Conservation (phyloP, 2,329 filamentous ascomycete species). For the Epichloe coenophiala region DNA sequence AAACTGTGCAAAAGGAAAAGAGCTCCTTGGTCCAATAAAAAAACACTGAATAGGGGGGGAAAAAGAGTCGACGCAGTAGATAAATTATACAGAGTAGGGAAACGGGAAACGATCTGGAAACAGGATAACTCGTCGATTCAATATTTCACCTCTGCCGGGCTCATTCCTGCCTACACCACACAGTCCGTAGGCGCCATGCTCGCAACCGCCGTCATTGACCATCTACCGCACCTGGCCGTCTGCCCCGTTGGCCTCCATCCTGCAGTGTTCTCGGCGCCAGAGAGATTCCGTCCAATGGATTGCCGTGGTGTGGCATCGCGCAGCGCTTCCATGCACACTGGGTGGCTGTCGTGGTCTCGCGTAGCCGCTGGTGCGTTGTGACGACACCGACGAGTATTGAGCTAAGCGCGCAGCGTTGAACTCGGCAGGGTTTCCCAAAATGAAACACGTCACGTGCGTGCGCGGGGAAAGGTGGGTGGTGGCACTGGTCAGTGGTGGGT, state of each 20-base stretch:
- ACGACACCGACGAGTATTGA: too few species aligned
- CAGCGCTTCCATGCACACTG: conserved; percentile 4
- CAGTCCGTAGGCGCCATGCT: background rate
- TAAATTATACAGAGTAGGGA: background rate
- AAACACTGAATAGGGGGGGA: background rate
- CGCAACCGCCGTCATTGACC: background rate
- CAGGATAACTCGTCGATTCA: background rate
- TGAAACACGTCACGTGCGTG: background rate
- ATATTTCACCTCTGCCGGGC: background rate
- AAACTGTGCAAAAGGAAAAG: background rate
- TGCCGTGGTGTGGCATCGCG: background rate
- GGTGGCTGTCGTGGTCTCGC: conserved; percentile 4
- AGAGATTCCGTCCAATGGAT: background rate
- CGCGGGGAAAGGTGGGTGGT: too few species aligned
- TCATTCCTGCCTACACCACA: background rate
- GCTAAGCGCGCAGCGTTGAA: background rate
- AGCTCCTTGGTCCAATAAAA: background rate
- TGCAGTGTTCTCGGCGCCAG: background rate
- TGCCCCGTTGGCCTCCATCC: background rate
- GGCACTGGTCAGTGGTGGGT: too few species aligned
- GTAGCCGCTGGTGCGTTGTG: background rate
- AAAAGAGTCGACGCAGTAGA: background rate
- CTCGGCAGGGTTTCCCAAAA: background rate
- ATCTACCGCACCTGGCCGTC: background rate
- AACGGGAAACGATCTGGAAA: background rate